Evolutionary conservation across 345 rosid genomes (phyloP).

Genomic region (Gossypium mustelinum): DNA sequence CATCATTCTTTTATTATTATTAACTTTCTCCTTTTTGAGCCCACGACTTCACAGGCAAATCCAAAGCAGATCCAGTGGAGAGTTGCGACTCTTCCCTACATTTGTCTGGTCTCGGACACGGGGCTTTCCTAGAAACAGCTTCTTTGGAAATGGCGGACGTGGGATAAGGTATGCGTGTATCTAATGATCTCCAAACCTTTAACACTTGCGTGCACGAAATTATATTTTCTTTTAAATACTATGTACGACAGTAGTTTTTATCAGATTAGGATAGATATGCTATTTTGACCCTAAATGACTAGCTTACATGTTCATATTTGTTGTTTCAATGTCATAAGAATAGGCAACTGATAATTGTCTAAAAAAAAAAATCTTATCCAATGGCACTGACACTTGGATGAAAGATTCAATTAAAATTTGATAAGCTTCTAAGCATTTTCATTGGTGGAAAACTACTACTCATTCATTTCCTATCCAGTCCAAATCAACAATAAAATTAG

Average conservation of each 20-base stretch:
- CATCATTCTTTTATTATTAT: background rate
- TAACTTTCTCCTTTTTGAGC: background rate
- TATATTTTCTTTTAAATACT: background rate
- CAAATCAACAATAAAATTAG: background rate
- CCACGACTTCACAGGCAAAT: background rate
- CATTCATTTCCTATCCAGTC: background rate
- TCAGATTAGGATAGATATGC: background rate
- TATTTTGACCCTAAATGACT: background rate
- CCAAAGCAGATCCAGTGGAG: background rate
- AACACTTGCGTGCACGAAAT: background rate
- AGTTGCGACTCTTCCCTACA: background rate
- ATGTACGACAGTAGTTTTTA: background rate
- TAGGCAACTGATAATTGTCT: background rate
- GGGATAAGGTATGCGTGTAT: background rate
- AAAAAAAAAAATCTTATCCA: background rate
- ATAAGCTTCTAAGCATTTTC: background rate
- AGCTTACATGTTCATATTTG: background rate
- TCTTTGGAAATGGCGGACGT: background rate
- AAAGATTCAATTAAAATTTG: background rate
- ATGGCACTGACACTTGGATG: background rate
- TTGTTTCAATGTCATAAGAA: background rate
- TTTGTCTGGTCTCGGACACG: background rate
- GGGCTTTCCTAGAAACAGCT: background rate
- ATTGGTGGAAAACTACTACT: background rate
- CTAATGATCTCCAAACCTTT: background rate